Conservation (phyloP, 1,139 yeast species). For the Schwanniomyces etchellsii region DNA sequence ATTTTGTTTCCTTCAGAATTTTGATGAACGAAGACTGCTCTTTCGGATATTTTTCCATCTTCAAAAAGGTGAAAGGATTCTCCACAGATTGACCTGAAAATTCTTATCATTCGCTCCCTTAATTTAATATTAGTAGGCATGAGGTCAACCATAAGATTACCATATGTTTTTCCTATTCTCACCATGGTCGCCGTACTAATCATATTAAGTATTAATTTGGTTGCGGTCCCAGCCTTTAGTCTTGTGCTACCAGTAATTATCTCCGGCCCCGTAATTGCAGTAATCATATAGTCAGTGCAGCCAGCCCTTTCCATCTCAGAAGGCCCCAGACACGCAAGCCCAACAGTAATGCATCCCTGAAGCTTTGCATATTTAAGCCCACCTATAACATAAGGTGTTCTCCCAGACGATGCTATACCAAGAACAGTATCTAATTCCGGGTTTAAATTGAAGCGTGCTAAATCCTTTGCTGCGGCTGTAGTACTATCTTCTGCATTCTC, state of each 20-base stretch:
- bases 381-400: conserved; percentile 31
- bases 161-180: conserved; percentile 34
- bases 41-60: too few species aligned
- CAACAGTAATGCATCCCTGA: conserved; percentile 7
- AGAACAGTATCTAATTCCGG: conserved; percentile 9
- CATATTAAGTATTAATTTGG: conserved; percentile 49
- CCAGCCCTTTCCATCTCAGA: conserved; percentile 44
- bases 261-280: conserved; percentile 3
- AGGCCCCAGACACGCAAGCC: conserved; percentile 21
- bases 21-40: too few species aligned
- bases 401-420: conserved; percentile 34
- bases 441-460: conserved; percentile 4
- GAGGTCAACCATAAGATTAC: conserved; percentile 42
- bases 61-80: too few species aligned
- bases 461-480: conserved; percentile 5
- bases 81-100: conserved; percentile 84
- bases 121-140: too few species aligned
- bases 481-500: conserved; percentile 20
- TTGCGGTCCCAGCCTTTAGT: conserved; percentile 71
- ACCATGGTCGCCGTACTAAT: conserved; percentile 28
- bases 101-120: too few species aligned
- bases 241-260: conserved; percentile 45
- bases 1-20: too few species aligned
- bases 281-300: too few species aligned
- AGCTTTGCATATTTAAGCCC: conserved; percentile 22